Evolutionary conservation across 1,284 basidiomycete species (phyloP), one percentile per base, ranked within the genome.

Genomic region (Tilletia walkeri): DNA sequence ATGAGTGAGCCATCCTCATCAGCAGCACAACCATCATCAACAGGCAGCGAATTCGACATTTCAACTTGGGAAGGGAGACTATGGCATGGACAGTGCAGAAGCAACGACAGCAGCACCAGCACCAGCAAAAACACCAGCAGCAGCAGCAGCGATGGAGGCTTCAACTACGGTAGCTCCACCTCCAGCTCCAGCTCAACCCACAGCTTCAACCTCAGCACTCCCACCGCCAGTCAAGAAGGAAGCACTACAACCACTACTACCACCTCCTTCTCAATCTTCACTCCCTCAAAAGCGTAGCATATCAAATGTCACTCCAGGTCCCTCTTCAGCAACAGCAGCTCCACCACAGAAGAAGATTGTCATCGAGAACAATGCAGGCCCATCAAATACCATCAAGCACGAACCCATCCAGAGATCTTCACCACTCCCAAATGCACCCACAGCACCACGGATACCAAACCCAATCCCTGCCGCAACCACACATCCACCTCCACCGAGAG

Each of bases 291-390:
- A 56, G 54, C 20, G 54, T 12, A 20, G 24, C 20, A 12, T 56
- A 56, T 34, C 54, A 56, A 30, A n/a, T 10, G 41, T 45, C 41
- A 12, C 54, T 56, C 12, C 54, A 5, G 34, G 10, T 34, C 12
- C 54, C 0, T 34, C 54, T 6, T 34, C 54, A 14, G 20, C 54
- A 56, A 56, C 54, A 56, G 10, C 54, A 5, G 5, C 59, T 6
- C 59, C 59, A 39, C 59, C 59, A 2, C 59, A 63, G 34, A 63
- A 63, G 59, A 63, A 63, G 36, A 63, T 63, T 38, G 36, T 63
- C 34, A 63, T 63, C 59, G 59, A 63, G 38, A 4, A 10, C 10
- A 63, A 39, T 39, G 59, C 59, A 7, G 59, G 59, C 5, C 59
- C 59, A 7, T 12, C 34, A 16, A 36, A 39, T 14, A 16, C 16